phyloP scores from a whole-genome alignment of 176 grass and related monocot species.

The Oryza meyeriana region DNA sequence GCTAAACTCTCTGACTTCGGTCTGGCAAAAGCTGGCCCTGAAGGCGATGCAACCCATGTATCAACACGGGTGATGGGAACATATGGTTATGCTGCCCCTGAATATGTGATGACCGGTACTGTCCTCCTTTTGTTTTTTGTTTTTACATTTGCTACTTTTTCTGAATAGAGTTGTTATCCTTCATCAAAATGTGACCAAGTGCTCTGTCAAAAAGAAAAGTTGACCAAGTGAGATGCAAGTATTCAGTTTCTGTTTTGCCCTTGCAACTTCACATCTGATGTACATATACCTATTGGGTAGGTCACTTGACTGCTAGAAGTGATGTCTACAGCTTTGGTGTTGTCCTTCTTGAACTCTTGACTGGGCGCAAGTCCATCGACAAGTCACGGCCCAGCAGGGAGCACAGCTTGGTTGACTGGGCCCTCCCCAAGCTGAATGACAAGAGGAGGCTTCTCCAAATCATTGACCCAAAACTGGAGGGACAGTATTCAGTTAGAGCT shows the following conservation, averaged over 20 bases:
- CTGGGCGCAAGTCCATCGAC: slow-evolving; percentile 85
- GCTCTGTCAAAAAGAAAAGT: not conserved
- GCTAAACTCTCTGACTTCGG: slow-evolving; percentile 96
- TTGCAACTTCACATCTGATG: slow-evolving; percentile 18
- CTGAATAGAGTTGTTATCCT: not conserved
- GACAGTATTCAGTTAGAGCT: slow-evolving; percentile 66
- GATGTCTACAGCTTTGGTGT: slow-evolving; percentile 96
- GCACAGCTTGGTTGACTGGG: slow-evolving; percentile 91
- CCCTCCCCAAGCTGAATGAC: slow-evolving; percentile 79
- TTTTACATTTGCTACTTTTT: not conserved
- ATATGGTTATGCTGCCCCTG: slow-evolving; percentile 93
- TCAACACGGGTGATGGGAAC: slow-evolving; percentile 98
- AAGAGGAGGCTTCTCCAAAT: slow-evolving; percentile 91
- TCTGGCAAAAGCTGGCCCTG: slow-evolving; percentile 92
- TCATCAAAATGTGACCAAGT: not conserved
- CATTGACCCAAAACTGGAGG: slow-evolving; percentile 73
- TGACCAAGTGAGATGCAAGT: not conserved
- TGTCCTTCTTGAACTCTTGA: slow-evolving; percentile 89
- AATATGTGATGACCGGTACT: slow-evolving; percentile 99
- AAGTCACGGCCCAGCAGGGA: slow-evolving; percentile 87
- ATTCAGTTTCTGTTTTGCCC: not conserved
- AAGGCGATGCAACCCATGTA: slow-evolving; percentile 96
- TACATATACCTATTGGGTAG: slow-evolving; percentile 37
- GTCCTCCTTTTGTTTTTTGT: not conserved
- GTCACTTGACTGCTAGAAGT: slow-evolving; percentile 94